phyloP scores from a whole-genome alignment of 495 filamentous ascomycete species.

The Neurospora sp. region DNA sequence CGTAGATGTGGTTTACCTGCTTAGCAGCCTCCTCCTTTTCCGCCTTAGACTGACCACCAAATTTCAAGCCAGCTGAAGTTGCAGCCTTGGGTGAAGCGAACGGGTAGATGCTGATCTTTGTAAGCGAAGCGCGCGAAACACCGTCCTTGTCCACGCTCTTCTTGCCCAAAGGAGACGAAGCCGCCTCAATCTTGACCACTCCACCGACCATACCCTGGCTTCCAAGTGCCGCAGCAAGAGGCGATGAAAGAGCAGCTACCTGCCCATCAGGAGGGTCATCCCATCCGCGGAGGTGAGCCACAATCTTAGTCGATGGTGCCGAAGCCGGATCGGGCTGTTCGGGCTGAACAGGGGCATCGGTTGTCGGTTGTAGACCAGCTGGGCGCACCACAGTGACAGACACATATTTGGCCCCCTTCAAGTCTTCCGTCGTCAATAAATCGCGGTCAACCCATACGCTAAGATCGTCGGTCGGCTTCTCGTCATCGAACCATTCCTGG shows the following conservation, averaged over 20 bases:
- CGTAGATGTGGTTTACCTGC: conserved; percentile 46
- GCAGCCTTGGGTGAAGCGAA: conserved; percentile 49
- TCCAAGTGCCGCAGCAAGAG: conserved; percentile 61
- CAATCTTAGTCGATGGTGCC: conserved; percentile 55
- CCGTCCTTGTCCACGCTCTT: conserved; percentile 21
- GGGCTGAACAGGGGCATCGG: conserved; percentile 64
- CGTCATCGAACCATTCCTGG: conserved; percentile 63
- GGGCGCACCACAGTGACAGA: conserved; percentile 71
- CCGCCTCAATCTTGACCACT: conserved; percentile 70
- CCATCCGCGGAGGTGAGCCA: conserved; percentile 71
- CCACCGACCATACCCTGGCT: conserved; percentile 72
- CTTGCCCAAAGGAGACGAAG: conserved; percentile 24
- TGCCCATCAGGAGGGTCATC: conserved; percentile 74
- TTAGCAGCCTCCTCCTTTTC: conserved; percentile 59
- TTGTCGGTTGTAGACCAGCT: conserved; percentile 60
- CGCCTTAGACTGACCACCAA: conserved; percentile 75
- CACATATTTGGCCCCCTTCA: conserved; percentile 64
- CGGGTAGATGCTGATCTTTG: conserved; percentile 66
- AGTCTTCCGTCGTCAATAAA: conserved; percentile 51
- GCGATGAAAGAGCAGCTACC: conserved; percentile 65
- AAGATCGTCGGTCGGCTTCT: conserved; percentile 48
- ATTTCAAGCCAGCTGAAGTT: conserved; percentile 59
- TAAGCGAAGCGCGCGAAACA: conserved; percentile 18
- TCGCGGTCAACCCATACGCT: conserved; percentile 79
- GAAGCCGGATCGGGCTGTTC: conserved; percentile 49